Percentiles rank a stretch among this genome's conserved stretches.
Evolutionary conservation across 2,329 filamentous ascomycete species (phyloP).

Genomic region (Colletotrichum sp.): DNA sequence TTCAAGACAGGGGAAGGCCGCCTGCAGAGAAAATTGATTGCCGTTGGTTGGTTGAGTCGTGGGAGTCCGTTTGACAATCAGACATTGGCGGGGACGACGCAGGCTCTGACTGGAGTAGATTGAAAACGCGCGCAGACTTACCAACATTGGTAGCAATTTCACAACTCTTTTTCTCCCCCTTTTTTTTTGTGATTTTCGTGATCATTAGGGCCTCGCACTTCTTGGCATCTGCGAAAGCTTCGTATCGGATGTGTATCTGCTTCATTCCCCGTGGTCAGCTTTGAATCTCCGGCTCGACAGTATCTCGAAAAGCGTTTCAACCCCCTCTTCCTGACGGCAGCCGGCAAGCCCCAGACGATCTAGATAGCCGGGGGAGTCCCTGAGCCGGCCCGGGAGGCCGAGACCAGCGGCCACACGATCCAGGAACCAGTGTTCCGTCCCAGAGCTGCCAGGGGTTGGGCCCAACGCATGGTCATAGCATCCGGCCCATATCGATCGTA

Average conservation of each 20-base stretch:
- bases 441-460: not conserved
- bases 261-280: not conserved
- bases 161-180: not conserved
- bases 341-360: not conserved
- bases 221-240: not conserved
- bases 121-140: not conserved
- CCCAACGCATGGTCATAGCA: not conserved
- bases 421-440: not conserved
- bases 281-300: not conserved
- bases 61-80: not conserved
- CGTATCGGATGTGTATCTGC: not conserved
- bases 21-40: not conserved
- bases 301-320: not conserved
- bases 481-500: not conserved
- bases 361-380: not conserved
- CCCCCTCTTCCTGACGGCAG: not conserved
- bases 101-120: not conserved
- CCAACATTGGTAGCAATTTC: not conserved
- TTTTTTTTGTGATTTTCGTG: not conserved
- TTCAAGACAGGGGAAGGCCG: not conserved
- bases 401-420: not conserved
- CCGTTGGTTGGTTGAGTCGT: not conserved
- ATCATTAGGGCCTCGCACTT: not conserved
- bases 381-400: not conserved
- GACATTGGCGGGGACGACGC: not conserved